Conservation (phyloP, 2,329 filamentous ascomycete species). For the Pyricularia sp. region DNA sequence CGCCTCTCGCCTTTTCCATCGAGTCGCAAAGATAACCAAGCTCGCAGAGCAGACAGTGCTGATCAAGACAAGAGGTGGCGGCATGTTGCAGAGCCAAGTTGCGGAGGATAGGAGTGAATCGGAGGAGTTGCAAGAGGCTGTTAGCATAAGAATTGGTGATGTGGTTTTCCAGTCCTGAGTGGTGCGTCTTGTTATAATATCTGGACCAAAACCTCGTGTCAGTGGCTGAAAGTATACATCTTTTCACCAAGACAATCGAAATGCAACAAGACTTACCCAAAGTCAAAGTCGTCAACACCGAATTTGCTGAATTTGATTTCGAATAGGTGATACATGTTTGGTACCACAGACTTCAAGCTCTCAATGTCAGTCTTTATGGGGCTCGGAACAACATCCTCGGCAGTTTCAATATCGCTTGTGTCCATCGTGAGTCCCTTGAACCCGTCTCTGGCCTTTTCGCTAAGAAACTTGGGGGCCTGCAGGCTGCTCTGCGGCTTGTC, state of each 20-base stretch:
- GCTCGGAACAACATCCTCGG: conserved; percentile 1
- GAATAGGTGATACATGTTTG: conserved; percentile 80
- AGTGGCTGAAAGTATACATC: not conserved
- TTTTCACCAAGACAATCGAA: not conserved
- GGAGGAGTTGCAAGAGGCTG: conserved; percentile 76
- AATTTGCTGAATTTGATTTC: conserved; percentile 99
- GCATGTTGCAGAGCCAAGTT: conserved; percentile 85
- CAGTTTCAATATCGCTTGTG: not conserved
- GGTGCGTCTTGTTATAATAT: conserved; percentile 87
- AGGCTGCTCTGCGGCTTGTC: conserved; percentile 49
- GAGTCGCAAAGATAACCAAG: conserved; percentile 94
- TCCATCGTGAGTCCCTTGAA: conserved; percentile 25
- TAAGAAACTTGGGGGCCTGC: conserved; percentile 80
- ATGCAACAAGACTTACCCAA: conserved; percentile 46
- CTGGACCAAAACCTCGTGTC: conserved; percentile 26
- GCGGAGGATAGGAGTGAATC: conserved; percentile 77
- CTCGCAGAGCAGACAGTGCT: conserved; percentile 82
- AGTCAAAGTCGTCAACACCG: conserved; percentile 98
- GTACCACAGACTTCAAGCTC: conserved; percentile 66
- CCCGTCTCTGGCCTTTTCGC: conserved; percentile 72
- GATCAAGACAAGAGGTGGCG: conserved; percentile 68
- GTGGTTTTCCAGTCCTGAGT: conserved; percentile 88
- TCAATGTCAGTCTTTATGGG: conserved; percentile 41
- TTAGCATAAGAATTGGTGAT: conserved; percentile 97
- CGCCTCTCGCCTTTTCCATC: conserved; percentile 87